Evolutionary conservation across 768 basidiomycete genomes (phyloP), one percentile per base, ranked within the genome.

Genomic region (Termitomyces titanicus): DNA sequence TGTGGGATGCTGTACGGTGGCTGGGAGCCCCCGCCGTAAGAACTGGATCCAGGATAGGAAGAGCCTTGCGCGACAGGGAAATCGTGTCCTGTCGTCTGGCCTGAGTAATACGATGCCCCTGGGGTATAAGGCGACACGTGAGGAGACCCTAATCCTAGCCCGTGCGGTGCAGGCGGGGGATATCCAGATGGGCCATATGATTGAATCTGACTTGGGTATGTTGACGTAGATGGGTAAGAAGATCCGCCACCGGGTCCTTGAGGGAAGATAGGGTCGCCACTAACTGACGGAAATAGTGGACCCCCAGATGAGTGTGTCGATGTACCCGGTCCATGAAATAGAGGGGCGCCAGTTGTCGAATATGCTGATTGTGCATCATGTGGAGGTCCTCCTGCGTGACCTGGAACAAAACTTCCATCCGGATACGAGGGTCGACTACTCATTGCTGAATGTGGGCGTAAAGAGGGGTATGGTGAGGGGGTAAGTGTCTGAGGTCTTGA

Each of bases 401-500:
- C 29, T 5, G 51, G 42, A 17, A 39, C n/a, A 18, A 38, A 15
- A 3, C 11, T 46, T 8, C 42, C 55, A 40, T 25, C 42, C 50
- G 47, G 47, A 39, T 54, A 53, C 20, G 38, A 18, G 11, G 60
- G 51, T 22, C 48, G 50, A 33, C 44, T 38, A 42, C 48, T 58
- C 45, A 59, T 34, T 13, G 62, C 63, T 2, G 68, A 61, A 48
- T 61, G 65, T 7, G 72, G 70, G 34, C 66, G 66, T 47, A 68
- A 59, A 40, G 61, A 40, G 45, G 55, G 12, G 59, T 25, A 58
- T 59, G 58, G 47, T 53, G 51, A 50, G 61, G 64, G 24, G 63
- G 63, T 58, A 39, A 66, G 66, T n/a, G 72, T 65, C 33, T 72
- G 61, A 7, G 72, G 72, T 40, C 71, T 65, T 18, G 63, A 55